Evolutionary conservation across 305 asterid species (phyloP).

Genomic region (Caryopteris hybrid): DNA sequence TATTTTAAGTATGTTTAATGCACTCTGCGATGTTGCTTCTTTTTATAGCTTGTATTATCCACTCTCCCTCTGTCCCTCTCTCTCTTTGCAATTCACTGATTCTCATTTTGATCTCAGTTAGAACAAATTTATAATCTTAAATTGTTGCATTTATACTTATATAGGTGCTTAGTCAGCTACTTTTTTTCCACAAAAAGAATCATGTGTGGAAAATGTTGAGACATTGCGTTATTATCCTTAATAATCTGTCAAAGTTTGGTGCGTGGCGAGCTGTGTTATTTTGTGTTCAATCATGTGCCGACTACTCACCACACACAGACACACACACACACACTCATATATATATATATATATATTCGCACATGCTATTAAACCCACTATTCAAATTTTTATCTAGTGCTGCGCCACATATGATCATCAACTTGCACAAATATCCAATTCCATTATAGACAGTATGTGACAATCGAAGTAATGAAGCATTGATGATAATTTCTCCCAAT

Average conservation of each 20-base stretch:
- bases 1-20: too few relatives aligned
- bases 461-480: neutral
- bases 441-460: neutral
- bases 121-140: neutral
- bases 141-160: neutral
- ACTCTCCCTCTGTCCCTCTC: too few relatives aligned
- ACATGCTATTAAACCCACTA: neutral
- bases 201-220: constrained; percentile 4
- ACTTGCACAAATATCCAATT: neutral
- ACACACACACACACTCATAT: neutral
- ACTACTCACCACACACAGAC: neutral
- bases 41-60: too few relatives aligned
- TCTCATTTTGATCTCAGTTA: neutral
- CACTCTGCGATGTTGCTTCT: too few relatives aligned
- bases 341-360: neutral
- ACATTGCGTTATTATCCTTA: neutral
- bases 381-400: neutral
- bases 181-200: neutral
- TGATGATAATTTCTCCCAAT: neutral
- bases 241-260: constrained; percentile 1
- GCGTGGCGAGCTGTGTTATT: neutral
- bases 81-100: too few relatives aligned
- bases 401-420: neutral
- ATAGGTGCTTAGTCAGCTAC: neutral
- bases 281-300: neutral